These are phyloP conservation scores for Calonectria pauciramosa DNA, from an alignment of 2,329 filamentous ascomycete species.

Conservation along the genomic window DNA sequence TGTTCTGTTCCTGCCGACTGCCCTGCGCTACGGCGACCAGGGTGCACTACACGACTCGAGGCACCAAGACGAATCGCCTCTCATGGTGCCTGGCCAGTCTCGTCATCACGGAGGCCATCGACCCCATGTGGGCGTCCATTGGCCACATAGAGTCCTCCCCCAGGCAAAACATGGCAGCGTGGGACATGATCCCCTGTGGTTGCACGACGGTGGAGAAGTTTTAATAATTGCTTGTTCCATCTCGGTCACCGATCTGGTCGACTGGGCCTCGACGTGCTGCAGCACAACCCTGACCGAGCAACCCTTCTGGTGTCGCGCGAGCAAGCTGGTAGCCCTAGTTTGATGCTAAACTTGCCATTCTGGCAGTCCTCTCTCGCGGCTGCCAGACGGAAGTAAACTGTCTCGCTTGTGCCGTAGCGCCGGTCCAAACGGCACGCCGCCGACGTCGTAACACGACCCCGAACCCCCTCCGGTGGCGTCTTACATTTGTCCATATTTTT, in stretches of 20 bases:
- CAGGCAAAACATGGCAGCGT: not conserved
- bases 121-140: slow-evolving; percentile 1
- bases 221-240: slow-evolving; percentile 16
- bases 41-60: slow-evolving; percentile 11
- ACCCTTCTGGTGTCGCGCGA: slow-evolving; percentile 20
- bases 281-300: slow-evolving; percentile 22
- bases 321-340: not conserved
- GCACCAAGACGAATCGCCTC: not conserved
- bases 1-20: not conserved
- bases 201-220: slow-evolving; percentile 10
- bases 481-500: not conserved
- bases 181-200: not conserved
- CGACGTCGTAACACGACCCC: slow-evolving; percentile 12
- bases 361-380: not conserved
- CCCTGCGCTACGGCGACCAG: not conserved
- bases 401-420: slow-evolving; percentile 16
- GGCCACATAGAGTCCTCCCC: not conserved
- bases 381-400: not conserved
- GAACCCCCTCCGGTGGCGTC: slow-evolving; percentile 20
- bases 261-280: slow-evolving; percentile 8
- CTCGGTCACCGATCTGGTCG: slow-evolving; percentile 29
- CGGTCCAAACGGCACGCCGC: slow-evolving; percentile 8
- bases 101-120: not conserved
- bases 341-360: slow-evolving; percentile 5
- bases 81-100: not conserved